Percentiles rank a stretch among this genome's conserved stretches.
These are phyloP conservation scores for Xylariaceae sp. DNA, from an alignment of 2,329 filamentous ascomycete genomes.

Conservation along the genomic window DNA sequence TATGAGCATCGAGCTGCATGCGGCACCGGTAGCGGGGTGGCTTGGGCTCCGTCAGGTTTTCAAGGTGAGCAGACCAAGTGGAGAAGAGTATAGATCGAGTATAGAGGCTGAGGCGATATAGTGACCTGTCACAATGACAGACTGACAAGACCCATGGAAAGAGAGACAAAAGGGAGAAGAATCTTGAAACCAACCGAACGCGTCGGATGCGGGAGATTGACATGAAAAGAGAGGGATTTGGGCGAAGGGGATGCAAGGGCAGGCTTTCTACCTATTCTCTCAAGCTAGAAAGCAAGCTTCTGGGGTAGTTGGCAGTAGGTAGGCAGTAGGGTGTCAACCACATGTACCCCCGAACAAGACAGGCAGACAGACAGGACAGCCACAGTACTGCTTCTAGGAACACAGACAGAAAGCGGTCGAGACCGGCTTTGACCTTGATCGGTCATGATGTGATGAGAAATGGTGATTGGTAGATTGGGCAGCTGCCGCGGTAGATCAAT, in stretches of 20 bases:
- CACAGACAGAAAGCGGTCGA: conserved; percentile 31
- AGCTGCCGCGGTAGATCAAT: conserved; percentile 30
- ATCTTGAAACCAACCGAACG: conserved; percentile 24
- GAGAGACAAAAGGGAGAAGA: conserved; percentile 24
- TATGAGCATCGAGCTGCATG: conserved; percentile 30
- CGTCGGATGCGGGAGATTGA: conserved; percentile 33
- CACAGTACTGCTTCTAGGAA: conserved; percentile 14
- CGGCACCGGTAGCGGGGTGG: conserved; percentile 26
- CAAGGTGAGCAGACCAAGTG: conserved; percentile 15
- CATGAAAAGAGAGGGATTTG: conserved; percentile 29
- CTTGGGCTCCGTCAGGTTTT: conserved; percentile 17
- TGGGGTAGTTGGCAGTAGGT: neutral
- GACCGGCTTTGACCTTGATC: conserved; percentile 25
- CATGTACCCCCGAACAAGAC: conserved; percentile 16
- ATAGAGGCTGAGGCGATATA: conserved; percentile 25
- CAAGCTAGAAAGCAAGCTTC: conserved; percentile 1
- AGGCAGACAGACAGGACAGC: neutral
- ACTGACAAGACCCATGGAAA: conserved; percentile 17
- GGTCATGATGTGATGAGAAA: conserved; percentile 35
- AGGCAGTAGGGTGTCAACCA: neutral
- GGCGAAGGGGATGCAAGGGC: conserved; percentile 31
- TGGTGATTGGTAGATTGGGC: conserved; percentile 32
- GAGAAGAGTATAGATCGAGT: conserved; percentile 21
- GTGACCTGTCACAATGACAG: conserved; percentile 20
- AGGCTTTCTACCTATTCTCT: conserved; percentile 19